phyloP scores from a whole-genome alignment of 2,329 filamentous ascomycete genomes.

The Drechslerella coelobrocha region DNA sequence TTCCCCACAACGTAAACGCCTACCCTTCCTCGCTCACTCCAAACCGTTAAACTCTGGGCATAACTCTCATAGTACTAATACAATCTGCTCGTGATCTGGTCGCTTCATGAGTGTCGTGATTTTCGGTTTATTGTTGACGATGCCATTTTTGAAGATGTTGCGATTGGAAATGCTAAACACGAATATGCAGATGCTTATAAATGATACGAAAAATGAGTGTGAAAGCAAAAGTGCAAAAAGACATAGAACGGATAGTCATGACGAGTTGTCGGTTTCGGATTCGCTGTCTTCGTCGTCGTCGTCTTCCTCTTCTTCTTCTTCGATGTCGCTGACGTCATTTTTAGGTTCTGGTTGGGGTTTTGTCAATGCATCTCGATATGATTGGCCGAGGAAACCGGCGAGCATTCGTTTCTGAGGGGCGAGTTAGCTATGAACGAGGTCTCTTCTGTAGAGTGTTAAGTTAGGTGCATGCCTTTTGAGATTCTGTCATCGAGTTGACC shows the following conservation, averaged over 20 bases:
- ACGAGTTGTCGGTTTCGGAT: conserved; percentile 34
- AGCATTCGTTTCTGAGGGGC: conserved; percentile 48
- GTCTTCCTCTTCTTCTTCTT: conserved; percentile 29
- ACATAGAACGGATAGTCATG: conserved; percentile 26
- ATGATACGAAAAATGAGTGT: conserved; percentile 28
- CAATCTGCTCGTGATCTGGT: conserved; percentile 44
- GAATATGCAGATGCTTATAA: conserved; percentile 39
- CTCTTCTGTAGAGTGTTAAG: conserved; percentile 5
- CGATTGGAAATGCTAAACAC: conserved; percentile 22
- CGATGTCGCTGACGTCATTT: conserved; percentile 27
- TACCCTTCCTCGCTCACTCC: conserved; percentile 31
- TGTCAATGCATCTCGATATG: conserved; percentile 48
- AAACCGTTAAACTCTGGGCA: conserved; percentile 36
- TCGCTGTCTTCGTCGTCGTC: conserved; percentile 26
- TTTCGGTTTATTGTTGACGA: conserved; percentile 31
- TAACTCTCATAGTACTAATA: conserved; percentile 43
- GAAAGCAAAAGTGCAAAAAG: conserved; percentile 41
- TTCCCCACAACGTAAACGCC: conserved; percentile 49
- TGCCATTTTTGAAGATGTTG: conserved; percentile 16
- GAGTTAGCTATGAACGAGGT: conserved; percentile 34
- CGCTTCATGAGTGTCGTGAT: conserved; percentile 30
- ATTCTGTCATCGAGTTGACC: conserved; percentile 48
- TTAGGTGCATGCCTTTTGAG: conserved; percentile 46
- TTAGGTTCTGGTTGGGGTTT: conserved; percentile 35
- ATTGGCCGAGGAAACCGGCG: conserved; percentile 48